A percentile compares a stretch with the other conserved stretches of the same genome.
Conservation (phyloP, 306 rosid genomes). For the Parietaria judaica region DNA sequence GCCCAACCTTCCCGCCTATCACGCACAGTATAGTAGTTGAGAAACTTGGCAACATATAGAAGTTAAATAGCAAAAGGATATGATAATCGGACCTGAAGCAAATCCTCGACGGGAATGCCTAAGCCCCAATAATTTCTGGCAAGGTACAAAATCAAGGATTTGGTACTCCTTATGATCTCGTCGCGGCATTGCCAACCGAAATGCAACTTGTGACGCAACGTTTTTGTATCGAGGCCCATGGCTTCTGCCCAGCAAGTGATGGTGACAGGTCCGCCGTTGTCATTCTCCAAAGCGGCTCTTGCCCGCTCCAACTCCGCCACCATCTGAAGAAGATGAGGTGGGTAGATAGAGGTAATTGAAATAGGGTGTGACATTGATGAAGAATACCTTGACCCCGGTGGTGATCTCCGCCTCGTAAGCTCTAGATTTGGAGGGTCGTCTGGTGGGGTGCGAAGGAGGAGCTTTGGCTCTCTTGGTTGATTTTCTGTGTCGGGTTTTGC, state of each 20-base stretch:
- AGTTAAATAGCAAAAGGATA: neutral
- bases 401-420: slow-evolving; percentile 72
- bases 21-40: slow-evolving; percentile 1
- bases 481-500: slow-evolving; percentile 43
- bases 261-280: slow-evolving; percentile 45
- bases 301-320: slow-evolving; percentile 65
- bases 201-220: slow-evolving; percentile 41
- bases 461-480: slow-evolving; percentile 31
- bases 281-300: slow-evolving; percentile 53
- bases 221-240: slow-evolving; percentile 52
- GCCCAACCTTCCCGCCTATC: slow-evolving; percentile 72
- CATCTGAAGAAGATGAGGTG: slow-evolving; percentile 31
- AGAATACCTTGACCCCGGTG: slow-evolving; percentile 59
- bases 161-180: slow-evolving; percentile 71
- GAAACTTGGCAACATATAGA: neutral
- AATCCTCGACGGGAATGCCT: slow-evolving; percentile 73
- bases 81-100: slow-evolving; percentile 61
- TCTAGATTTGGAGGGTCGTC: slow-evolving; percentile 35
- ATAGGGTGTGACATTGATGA: neutral
- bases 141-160: slow-evolving; percentile 58
- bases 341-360: neutral
- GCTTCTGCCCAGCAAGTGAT: slow-evolving; percentile 81
- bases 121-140: slow-evolving; percentile 68
- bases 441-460: slow-evolving; percentile 18
- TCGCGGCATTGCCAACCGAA: slow-evolving; percentile 66